Conservation (phyloP, 176 grass and related monocot genomes). For the Chrysopogon serrulatus region DNA sequence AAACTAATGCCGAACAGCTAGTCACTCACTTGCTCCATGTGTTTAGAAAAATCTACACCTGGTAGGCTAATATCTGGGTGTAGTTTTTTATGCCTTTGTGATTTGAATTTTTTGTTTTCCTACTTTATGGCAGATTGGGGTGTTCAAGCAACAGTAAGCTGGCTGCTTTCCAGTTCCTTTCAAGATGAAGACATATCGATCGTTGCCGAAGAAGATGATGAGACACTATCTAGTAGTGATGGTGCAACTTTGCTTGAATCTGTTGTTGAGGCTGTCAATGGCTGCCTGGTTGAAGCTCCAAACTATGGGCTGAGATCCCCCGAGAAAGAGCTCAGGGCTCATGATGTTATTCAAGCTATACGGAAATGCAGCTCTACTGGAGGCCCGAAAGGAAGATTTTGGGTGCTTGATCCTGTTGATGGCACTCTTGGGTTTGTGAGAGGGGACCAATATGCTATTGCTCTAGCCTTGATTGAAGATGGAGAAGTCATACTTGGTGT, state of each 20-base stretch:
- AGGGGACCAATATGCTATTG: constrained; percentile 90
- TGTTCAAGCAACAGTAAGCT: constrained; percentile 85
- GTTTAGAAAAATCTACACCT: background rate
- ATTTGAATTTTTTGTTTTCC: background rate
- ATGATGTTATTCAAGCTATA: constrained; percentile 89
- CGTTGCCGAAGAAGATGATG: constrained; percentile 87
- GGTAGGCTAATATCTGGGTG: background rate
- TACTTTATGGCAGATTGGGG: constrained; percentile 78
- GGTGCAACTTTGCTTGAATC: constrained; percentile 61
- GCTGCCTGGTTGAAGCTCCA: constrained; percentile 69
- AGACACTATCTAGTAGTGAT: constrained; percentile 40
- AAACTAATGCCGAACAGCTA: background rate
- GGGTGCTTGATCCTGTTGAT: constrained; percentile 96
- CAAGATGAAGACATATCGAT: constrained; percentile 55
- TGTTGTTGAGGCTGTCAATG: constrained; percentile 60
- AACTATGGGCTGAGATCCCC: constrained; percentile 63
- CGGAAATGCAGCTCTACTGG: constrained; percentile 66
- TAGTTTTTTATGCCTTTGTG: background rate
- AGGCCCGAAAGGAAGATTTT: constrained; percentile 84
- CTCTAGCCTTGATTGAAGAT: constrained; percentile 90
- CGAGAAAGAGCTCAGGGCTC: constrained; percentile 31
- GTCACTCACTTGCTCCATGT: background rate
- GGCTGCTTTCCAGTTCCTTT: constrained; percentile 74
- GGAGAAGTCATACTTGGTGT: constrained; percentile 86
- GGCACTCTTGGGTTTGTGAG: constrained; percentile 93